A percentile compares a stretch with the other conserved stretches of the same genome.
Conservation (phyloP, 208 protist genomes). For the Trypanosoma cruzi region DNA sequence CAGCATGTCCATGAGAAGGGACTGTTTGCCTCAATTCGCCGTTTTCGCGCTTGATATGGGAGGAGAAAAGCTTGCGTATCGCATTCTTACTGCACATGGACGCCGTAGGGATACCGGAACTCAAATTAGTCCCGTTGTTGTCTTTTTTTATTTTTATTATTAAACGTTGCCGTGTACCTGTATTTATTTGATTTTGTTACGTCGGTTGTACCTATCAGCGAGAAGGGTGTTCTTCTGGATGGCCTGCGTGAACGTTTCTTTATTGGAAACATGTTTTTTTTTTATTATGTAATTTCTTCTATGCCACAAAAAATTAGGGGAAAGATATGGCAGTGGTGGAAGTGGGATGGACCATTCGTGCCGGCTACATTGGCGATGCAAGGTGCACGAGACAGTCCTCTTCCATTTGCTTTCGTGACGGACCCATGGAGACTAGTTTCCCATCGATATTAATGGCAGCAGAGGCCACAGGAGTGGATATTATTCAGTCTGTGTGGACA, state of each 20-base stretch:
- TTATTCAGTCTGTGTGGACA: constrained; percentile 60
- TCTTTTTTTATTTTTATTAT: constrained; percentile 15
- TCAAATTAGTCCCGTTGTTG: background rate
- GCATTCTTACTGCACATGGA: background rate
- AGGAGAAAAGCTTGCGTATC: background rate
- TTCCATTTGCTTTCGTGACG: constrained; percentile 29
- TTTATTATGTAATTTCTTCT: background rate
- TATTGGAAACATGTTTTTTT: background rate
- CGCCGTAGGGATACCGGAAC: background rate
- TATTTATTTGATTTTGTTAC: background rate
- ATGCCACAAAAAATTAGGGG: background rate
- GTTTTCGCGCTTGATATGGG: constrained; percentile 10
- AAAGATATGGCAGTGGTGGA: constrained; percentile 88
- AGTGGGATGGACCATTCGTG: constrained; percentile 65
- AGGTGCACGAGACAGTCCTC: constrained; percentile 48
- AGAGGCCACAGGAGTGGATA: constrained; percentile 10
- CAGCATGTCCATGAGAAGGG: constrained; percentile 29
- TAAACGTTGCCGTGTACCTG: background rate
- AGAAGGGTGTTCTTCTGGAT: background rate
- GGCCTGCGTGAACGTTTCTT: background rate
- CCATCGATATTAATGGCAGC: constrained; percentile 44
- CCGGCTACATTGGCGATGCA: constrained; percentile 78
- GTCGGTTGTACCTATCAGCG: background rate
- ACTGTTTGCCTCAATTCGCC: constrained; percentile 29
- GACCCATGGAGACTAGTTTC: constrained; percentile 47